A percentile compares a stretch with the other conserved stretches of the same genome.
phyloP scores from a whole-genome alignment of 768 basidiomycete genomes.

The Amylocystis lapponica region DNA sequence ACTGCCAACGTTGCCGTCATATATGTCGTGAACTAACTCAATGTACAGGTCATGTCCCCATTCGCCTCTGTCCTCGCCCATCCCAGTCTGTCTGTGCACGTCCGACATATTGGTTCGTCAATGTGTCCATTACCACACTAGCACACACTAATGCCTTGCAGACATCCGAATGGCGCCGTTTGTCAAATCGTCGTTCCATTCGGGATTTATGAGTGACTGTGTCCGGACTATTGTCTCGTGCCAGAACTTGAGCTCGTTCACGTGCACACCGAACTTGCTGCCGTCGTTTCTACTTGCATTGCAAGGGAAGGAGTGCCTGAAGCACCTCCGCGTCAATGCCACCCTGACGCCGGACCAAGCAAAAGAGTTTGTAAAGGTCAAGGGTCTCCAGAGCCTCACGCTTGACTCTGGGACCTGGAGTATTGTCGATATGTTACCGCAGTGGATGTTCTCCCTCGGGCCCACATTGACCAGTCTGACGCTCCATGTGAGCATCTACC shows the following conservation, averaged over 20 bases:
- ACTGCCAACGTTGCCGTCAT: no score
- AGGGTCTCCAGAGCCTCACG: constrained; percentile 38
- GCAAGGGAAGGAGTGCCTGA: constrained; percentile 37
- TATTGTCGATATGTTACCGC: constrained; percentile 51
- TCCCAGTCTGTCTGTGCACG: constrained; percentile 49
- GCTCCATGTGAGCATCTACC: constrained; percentile 44
- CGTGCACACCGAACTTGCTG: constrained; percentile 43
- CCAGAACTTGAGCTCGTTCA: constrained; percentile 51
- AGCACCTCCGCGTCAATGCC: constrained; percentile 44
- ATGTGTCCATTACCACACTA: no score
- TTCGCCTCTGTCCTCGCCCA: constrained; percentile 54
- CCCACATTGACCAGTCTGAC: constrained; percentile 48
- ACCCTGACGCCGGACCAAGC: constrained; percentile 49
- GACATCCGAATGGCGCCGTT: constrained; percentile 47
- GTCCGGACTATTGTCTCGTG: constrained; percentile 41
- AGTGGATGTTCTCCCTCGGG: constrained; percentile 43
- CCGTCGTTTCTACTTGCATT: constrained; percentile 46
- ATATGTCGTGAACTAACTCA: no score
- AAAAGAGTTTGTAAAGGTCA: constrained; percentile 34
- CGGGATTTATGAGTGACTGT: constrained; percentile 48
- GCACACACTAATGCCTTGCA: constrained; percentile 23
- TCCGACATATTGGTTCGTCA: constrained; percentile 51
- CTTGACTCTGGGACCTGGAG: constrained; percentile 62
- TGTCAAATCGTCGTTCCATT: constrained; percentile 26
- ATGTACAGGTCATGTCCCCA: constrained; percentile 44